Evolutionary conservation across 805 yeast genomes (phyloP), one percentile per base, ranked within the genome.

Genomic region (Metschnikowia lachancei): DNA sequence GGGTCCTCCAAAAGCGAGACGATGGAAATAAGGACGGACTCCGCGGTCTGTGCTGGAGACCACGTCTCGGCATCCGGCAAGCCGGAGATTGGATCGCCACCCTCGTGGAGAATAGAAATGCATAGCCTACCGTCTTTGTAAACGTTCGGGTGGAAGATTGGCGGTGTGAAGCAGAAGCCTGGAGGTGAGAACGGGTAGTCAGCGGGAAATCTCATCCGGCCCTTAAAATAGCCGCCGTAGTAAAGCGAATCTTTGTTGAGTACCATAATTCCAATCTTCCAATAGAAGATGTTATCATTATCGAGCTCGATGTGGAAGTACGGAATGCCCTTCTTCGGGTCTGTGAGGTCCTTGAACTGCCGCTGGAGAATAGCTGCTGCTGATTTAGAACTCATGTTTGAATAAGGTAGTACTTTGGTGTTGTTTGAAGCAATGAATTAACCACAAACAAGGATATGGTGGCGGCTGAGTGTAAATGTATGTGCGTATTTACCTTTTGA

Each of bases 181-280:
- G 98, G 99, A 24, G 99, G 99, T 18, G 87, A 74, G 62, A 80
- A 92, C 3, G 98, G 99, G 69, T 84, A 92, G 65, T 90, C 96
- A 18, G 74, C 68, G 5, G 98, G 98, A 69, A 92, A 92, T 56
- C 84, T 78, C 96, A 92, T 88, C 63, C 88, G 95, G 18, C 96
- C 96, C 62, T 82, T 87, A 70, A 92, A 86, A 67, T 87, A 92
- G 12, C 97, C 97, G 37, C 97, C 97, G 61, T 91, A 88, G 67
- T 88, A 92, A 53, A 85, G 83, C 13, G 96, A 88, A 52, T 89
- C 97, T 57, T 85, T 83, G 66, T 87, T 86, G 43, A 89, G 77
- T 11, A 92, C 95, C 89, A 91, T 89, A 49, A 92, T 87, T 18
- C 96, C 97, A 46, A 92, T 78, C 64, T 87, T 87, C 97, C 87